Conservation (phyloP, 805 yeast genomes). For the Lipomyces sp. region DNA sequence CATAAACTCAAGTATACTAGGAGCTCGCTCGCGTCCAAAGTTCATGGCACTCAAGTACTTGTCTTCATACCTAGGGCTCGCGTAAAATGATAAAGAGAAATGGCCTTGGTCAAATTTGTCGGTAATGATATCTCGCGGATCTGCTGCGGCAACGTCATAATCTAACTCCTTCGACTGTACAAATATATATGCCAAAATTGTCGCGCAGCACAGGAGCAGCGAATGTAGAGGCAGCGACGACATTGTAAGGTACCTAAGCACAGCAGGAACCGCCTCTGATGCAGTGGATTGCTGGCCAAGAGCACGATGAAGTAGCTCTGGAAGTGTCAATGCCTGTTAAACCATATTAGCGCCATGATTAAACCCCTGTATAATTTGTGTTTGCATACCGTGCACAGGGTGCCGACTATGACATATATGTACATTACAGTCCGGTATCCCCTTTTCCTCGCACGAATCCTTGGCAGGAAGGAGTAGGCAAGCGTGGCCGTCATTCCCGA, state of each 20-base stretch:
- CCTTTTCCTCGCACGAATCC: neutral
- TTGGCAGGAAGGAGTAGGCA: slow-evolving; percentile 7
- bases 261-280: slow-evolving; percentile 8
- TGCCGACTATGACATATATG: slow-evolving; percentile 13
- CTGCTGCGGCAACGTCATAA: neutral
- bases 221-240: slow-evolving; percentile 21
- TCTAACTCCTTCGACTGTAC: slow-evolving; percentile 12
- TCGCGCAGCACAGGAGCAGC: slow-evolving; percentile 18
- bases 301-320: slow-evolving; percentile 21
- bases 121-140: neutral
- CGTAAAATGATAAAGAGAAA: slow-evolving; percentile 30
- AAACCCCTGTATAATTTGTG: neutral
- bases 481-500: slow-evolving; percentile 12
- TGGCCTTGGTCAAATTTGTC: slow-evolving; percentile 9
- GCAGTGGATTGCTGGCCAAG: neutral
- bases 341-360: neutral
- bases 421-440: slow-evolving; percentile 19
- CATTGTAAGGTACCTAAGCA: slow-evolving; percentile 12
- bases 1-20: neutral
- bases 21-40: neutral
- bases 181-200: slow-evolving; percentile 16
- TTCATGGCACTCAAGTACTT: slow-evolving; percentile 20
- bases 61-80: slow-evolving; percentile 35
- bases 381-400: slow-evolving; percentile 13
- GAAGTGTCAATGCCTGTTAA: slow-evolving; percentile 15